phyloP scores from a whole-genome alignment of 176 grass and related monocot genomes.

The Cenchrus americanus region DNA sequence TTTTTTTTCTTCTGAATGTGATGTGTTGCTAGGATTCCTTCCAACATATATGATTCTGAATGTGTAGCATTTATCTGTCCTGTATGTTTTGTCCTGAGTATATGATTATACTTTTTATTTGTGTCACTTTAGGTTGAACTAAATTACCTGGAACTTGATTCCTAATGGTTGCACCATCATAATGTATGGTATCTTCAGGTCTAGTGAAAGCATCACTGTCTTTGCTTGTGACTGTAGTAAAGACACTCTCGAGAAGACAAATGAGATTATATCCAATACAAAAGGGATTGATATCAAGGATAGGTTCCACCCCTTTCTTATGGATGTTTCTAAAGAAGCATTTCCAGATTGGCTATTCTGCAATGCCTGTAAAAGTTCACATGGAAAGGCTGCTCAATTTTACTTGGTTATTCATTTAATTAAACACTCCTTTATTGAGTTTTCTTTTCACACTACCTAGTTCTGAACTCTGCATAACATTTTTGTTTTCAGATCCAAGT shows the following conservation, averaged over 20 bases:
- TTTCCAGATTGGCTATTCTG: constrained; percentile 96
- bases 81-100: neutral
- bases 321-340: constrained; percentile 66
- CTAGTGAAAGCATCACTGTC: constrained; percentile 62
- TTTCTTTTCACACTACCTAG: constrained; percentile 20
- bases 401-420: constrained; percentile 36
- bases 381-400: constrained; percentile 34
- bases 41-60: neutral
- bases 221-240: constrained; percentile 99
- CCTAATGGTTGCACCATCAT: constrained; percentile 11
- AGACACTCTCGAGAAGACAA: constrained; percentile 80
- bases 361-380: constrained; percentile 58
- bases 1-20: neutral
- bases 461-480: neutral
- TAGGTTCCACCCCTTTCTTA: constrained; percentile 66
- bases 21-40: neutral
- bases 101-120: neutral
- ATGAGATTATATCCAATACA: constrained; percentile 64
- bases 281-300: constrained; percentile 48
- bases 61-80: neutral
- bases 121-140: neutral
- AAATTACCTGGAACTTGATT: constrained; percentile 23
- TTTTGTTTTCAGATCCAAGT: constrained; percentile 52
- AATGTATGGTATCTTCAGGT: constrained; percentile 61
- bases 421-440: constrained; percentile 12